Base-by-base conservation (phyloP, 768 basidiomycete species). In the Leccinum disarticulatum region DNA sequence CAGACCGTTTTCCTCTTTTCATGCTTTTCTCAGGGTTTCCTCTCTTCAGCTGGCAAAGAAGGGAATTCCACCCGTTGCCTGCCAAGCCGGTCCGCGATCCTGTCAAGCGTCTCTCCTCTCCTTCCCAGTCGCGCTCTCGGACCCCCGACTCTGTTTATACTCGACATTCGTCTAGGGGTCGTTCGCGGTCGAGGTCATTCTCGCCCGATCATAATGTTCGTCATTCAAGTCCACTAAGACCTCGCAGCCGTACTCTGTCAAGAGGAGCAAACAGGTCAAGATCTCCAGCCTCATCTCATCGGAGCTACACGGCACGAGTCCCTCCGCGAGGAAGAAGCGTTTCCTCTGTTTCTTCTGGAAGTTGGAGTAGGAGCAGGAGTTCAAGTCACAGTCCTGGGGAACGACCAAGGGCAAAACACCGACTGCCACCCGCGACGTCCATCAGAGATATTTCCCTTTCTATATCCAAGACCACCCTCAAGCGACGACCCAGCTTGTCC, bases 101-200 rank as follows among this genome's bases (percentile, higher is more conserved):
- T 55, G 66, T 74, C 56, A 76, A 81, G 61, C 78, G 73, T 56
- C 77, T 65, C 22, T 80, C 79, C 52, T 83, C 83, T 41, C 69
- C 68, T 35, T 84, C 79, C 8, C 73, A 72, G 58, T 80, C 89
- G 28, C 83, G 79, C 33, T 90, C 87, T 10, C 71, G 70, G 13
- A 78, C 80, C 27, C 83, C 84, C 11, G 85, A 82, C 46, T 90
- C 90, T n/a, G 80, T 79, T 61, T 83, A 81, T 55, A 88, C 88
- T 22, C 82, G 76, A 52, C 82, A 76, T 43, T 88, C 88, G 25
- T 87, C 86, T 50, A 79, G 82, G 49, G 85, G 82, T 59, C 87
- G 83, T 36, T 89, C 88, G 30, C 81, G 78, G 48, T 87, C 90
- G 17, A 79, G 78, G 43, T 86, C 83, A 36, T 68, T 74, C 58